Evolutionary conservation across 129 eudicot genomes (phyloP), one percentile per base, ranked within the genome.

Genomic region (Centrapalus pauciflorus): DNA sequence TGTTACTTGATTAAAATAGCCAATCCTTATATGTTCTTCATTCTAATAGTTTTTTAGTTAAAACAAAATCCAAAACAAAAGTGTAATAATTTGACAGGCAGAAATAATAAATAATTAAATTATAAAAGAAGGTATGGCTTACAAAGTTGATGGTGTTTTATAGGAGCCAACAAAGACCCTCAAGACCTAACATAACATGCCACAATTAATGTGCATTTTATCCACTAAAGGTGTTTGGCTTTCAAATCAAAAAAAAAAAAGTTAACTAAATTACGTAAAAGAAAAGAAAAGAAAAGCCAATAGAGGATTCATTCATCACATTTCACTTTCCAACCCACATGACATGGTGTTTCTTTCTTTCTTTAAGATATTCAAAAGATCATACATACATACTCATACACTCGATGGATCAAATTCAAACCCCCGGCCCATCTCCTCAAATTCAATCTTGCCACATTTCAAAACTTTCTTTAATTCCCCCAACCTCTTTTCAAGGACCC

Each of bases 271-370:
- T 28, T 50, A 50, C 34, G 19, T 25, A 9, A 14, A 66, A 55
- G 54, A 32, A 73, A 73, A 46, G n/a, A n/a, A n/a, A 73, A 46
- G 61, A 55, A 34, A 66, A 65, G 73, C 13, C 49, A 32, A 74
- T 57, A 45, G 10, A 48, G 54, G 59, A 29, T 14, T 71, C 33
- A 71, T 48, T 32, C 54, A 65, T 46, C 70, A 64, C 26, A 68
- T 62, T 52, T 74, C 69, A 80, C 84, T 81, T 85, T 78, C 77
- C 96, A 80, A 83, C 72, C 77, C 88, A 79, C 88, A 81, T 81
- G 82, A 83, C n/a, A n/a, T n/a, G n/a, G n/a, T n/a, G n/a, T n/a
- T n/a, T n/a, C n/a, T n/a, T n/a, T 75, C 75, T 77, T 78, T 78
- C 82, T 81, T 77, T 80, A 79, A 76, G 77, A 78, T 76, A 57